phyloP scores from a whole-genome alignment of 352 stramenopile genomes.

The Saprolegnia diclina region DNA sequence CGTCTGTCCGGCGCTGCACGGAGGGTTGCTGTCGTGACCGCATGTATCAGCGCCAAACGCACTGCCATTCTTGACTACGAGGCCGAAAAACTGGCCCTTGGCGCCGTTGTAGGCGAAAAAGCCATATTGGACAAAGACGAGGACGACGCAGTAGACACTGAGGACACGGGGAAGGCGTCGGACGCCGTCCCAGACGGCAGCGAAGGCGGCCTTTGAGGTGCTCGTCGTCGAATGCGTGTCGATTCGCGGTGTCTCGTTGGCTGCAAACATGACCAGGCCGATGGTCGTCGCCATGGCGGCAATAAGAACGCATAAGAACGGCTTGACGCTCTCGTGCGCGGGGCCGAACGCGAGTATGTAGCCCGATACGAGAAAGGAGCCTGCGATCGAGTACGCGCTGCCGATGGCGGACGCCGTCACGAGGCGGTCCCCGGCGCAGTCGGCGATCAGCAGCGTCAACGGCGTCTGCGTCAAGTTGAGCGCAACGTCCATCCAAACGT shows the following conservation, averaged over 20 bases:
- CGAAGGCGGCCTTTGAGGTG: constrained; percentile 32
- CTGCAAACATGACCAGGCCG: constrained; percentile 46
- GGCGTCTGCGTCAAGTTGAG: constrained; percentile 73
- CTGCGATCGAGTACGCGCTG: constrained; percentile 58
- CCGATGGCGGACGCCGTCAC: constrained; percentile 57
- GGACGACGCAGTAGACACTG: constrained; percentile 44
- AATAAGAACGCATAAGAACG: constrained; percentile 67
- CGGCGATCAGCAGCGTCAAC: constrained; percentile 60
- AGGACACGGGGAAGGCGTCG: constrained; percentile 39
- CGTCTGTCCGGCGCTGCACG: constrained; percentile 29
- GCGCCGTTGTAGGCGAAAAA: constrained; percentile 60
- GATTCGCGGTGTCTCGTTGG: constrained; percentile 37
- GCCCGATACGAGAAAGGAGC: constrained; percentile 53
- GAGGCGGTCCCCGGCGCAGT: constrained; percentile 68
- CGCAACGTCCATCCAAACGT: constrained; percentile 80
- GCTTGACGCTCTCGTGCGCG: constrained; percentile 53
- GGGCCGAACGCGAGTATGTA: constrained; percentile 74
- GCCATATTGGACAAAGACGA: constrained; percentile 51
- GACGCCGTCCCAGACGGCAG: constrained; percentile 40
- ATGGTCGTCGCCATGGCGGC: constrained; percentile 57
- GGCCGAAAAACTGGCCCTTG: constrained; percentile 60
- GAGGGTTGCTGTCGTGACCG: constrained; percentile 1
- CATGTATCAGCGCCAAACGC: constrained; percentile 44
- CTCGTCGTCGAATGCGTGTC: neutral
- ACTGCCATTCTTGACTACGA: constrained; percentile 46